Evolutionary conservation across 1,139 yeast genomes (phyloP).

Genomic region (Nakaseomyces glabratus): DNA sequence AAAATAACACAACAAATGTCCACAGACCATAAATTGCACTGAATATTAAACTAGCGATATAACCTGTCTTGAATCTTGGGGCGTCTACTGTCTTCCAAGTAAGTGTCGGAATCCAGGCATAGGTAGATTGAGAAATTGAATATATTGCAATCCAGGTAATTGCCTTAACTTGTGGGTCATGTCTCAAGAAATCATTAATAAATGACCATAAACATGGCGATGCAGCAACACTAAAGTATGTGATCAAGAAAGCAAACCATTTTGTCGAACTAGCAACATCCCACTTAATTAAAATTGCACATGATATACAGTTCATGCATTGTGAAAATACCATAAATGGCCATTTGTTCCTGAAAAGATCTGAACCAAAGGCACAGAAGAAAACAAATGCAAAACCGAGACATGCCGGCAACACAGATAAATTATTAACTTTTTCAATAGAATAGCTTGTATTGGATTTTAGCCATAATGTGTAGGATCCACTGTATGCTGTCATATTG

Average conservation of each 20-base stretch:
- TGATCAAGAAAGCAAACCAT: slow-evolving; percentile 33
- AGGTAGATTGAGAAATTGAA: slow-evolving; percentile 32
- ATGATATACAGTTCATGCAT: slow-evolving; percentile 37
- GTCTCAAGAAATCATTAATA: slow-evolving; percentile 33
- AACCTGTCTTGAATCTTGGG: slow-evolving; percentile 46
- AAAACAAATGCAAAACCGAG: slow-evolving; percentile 32
- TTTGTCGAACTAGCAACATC: slow-evolving; percentile 28
- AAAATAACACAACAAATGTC: slow-evolving; percentile 48
- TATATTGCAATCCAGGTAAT: slow-evolving; percentile 33
- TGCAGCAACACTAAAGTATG: slow-evolving; percentile 32
- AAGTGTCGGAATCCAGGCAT: slow-evolving; percentile 34
- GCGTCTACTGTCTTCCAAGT: slow-evolving; percentile 51
- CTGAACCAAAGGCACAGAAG: slow-evolving; percentile 31
- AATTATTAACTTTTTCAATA: slow-evolving; percentile 30
- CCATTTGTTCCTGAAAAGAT: slow-evolving; percentile 32
- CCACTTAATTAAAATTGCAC: slow-evolving; percentile 42
- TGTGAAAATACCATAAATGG: slow-evolving; percentile 43
- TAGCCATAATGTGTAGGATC: slow-evolving; percentile 34
- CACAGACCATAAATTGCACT: slow-evolving; percentile 45
- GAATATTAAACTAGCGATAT: slow-evolving; percentile 42
- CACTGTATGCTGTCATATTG: slow-evolving; percentile 32
- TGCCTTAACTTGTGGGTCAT: slow-evolving; percentile 34
- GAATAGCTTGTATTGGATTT: slow-evolving; percentile 29
- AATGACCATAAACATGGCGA: slow-evolving; percentile 34
- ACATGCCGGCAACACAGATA: slow-evolving; percentile 32